phyloP scores from a whole-genome alignment of 495 filamentous ascomycete species.

The Lepidopterella palustris region DNA sequence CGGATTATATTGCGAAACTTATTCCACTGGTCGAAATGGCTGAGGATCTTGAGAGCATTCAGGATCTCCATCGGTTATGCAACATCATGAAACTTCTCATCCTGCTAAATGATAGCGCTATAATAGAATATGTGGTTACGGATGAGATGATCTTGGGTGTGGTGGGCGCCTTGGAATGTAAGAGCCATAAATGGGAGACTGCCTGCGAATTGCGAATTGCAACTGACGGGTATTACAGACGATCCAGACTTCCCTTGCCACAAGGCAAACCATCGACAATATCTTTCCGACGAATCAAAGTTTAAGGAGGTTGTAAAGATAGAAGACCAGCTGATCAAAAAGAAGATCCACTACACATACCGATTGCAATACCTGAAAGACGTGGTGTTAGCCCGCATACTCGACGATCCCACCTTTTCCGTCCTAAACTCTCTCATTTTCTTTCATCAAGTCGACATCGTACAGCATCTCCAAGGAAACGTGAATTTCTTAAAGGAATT shows the following conservation, averaged over 20 bases:
- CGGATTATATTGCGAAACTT: slow-evolving; percentile 83
- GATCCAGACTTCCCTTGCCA: slow-evolving; percentile 98
- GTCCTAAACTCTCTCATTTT: slow-evolving; percentile 97
- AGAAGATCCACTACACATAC: slow-evolving; percentile 94
- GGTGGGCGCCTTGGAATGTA: slow-evolving; percentile 91
- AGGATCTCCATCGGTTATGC: slow-evolving; percentile 84
- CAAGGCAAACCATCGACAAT: slow-evolving; percentile 95
- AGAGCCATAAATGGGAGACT: slow-evolving; percentile 20
- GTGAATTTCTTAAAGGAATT: slow-evolving; percentile 71
- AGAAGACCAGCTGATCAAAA: slow-evolving; percentile 67
- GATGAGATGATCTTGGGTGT: slow-evolving; percentile 87
- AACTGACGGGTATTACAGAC: slow-evolving; percentile 44
- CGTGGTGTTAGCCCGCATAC: slow-evolving; percentile 88
- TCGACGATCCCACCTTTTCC: slow-evolving; percentile 96
- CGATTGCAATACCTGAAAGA: slow-evolving; percentile 97
- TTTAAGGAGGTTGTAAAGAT: slow-evolving; percentile 97
- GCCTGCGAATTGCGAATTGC: not conserved
- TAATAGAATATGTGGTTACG: slow-evolving; percentile 88
- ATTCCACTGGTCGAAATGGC: slow-evolving; percentile 77
- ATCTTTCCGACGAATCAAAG: slow-evolving; percentile 76
- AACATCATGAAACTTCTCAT: slow-evolving; percentile 97
- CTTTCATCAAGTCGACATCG: slow-evolving; percentile 97
- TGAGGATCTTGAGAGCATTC: slow-evolving; percentile 81
- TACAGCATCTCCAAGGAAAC: slow-evolving; percentile 82
- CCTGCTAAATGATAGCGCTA: slow-evolving; percentile 84